A percentile compares a stretch with the other conserved stretches of the same genome.
Evolutionary conservation across 768 basidiomycete species (phyloP).

Genomic region (Tubosaeta sp.): DNA sequence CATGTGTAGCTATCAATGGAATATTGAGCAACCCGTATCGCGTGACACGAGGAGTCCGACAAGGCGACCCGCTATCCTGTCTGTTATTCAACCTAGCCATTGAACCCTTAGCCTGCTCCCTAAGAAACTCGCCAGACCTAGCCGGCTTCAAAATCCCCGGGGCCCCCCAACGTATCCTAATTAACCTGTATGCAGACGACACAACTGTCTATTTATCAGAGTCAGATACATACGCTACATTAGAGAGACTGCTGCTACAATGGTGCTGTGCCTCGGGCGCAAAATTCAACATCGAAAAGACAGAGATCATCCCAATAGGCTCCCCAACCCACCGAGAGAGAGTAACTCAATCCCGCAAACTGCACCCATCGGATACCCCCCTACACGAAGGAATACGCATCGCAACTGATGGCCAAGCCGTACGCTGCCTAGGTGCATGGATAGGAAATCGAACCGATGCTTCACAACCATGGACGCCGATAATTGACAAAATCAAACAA

Average conservation of each 20-base stretch:
- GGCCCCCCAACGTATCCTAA: constrained; percentile 1
- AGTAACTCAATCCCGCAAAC: rapidly evolving
- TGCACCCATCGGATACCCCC: neutral
- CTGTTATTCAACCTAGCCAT: neutral
- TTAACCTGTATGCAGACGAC: constrained; percentile 28
- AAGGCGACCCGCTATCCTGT: neutral
- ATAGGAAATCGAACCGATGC: constrained; percentile 20
- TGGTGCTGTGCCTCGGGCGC: neutral
- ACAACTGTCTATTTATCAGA: constrained; percentile 16
- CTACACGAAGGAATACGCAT: neutral
- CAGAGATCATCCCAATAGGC: constrained; percentile 30
- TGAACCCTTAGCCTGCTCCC: neutral
- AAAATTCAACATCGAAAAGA: constrained; percentile 23
- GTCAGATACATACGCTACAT: constrained; percentile 17
- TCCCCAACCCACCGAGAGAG: neutral
- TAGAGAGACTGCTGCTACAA: constrained; percentile 2
- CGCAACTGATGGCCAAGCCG: constrained; percentile 8
- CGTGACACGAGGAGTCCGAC: neutral
- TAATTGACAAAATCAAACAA: constrained; percentile 18
- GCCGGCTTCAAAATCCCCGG: neutral
- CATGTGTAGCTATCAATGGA: neutral
- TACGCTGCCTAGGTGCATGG: constrained; percentile 16
- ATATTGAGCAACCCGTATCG: neutral
- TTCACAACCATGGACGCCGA: constrained; percentile 10
- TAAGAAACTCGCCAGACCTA: neutral